phyloP scores from a whole-genome alignment of 2,329 filamentous ascomycete species.

The Arthrobotrys musiformis region DNA sequence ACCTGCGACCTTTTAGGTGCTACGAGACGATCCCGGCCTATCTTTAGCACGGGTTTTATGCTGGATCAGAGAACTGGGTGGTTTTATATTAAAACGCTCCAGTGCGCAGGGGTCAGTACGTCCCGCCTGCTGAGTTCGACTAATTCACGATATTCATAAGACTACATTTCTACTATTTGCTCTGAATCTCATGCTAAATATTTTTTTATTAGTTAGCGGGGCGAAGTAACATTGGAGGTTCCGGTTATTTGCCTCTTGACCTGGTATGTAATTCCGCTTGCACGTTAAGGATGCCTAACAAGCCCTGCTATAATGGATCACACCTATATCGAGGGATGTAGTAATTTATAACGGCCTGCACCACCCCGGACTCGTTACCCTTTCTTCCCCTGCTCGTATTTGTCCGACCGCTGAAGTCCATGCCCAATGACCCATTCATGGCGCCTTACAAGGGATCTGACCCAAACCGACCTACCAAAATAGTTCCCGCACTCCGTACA shows the following conservation, averaged over 20 bases:
- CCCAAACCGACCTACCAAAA: constrained; percentile 13
- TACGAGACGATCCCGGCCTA: too few species aligned
- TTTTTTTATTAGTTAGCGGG: too few species aligned
- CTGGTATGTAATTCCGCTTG: neutral
- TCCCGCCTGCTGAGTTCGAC: too few species aligned
- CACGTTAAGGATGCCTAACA: neutral
- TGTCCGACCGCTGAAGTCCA: neutral
- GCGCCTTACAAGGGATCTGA: neutral
- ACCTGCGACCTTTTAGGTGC: too few species aligned
- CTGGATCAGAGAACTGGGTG: too few species aligned
- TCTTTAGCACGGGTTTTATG: too few species aligned
- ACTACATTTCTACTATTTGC: too few species aligned
- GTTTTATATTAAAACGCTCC: too few species aligned
- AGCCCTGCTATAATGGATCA: neutral
- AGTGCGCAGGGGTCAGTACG: too few species aligned
- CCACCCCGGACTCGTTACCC: neutral
- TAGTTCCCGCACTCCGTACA: neutral
- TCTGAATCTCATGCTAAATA: too few species aligned
- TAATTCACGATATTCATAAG: too few species aligned
- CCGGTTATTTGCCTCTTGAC: neutral
- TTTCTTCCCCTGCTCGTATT: neutral
- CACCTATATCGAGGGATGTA: neutral
- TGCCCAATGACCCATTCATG: constrained; percentile 3
- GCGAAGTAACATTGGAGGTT: neutral
- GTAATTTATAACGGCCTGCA: neutral